These are phyloP conservation scores for Syzygium malaccense DNA, from an alignment of 441 rosid species.

Conservation along the genomic window DNA sequence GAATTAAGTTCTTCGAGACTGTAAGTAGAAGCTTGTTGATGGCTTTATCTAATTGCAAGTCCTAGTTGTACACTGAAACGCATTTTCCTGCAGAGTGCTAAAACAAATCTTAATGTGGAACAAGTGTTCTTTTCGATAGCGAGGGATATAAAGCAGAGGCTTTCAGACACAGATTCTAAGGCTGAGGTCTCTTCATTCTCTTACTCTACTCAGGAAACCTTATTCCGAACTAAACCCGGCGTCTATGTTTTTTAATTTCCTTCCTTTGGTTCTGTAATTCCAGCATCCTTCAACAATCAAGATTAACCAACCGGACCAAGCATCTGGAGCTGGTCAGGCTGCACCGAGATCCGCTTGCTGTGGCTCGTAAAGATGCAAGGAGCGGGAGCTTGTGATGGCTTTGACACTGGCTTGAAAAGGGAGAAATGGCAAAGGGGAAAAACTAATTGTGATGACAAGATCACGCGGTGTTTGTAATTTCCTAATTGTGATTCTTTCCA, in stretches of 20 bases:
- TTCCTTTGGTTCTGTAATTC: constrained; percentile 6
- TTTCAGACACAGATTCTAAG: constrained; percentile 52
- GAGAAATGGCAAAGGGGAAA: not conserved
- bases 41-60: not conserved
- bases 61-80: not conserved
- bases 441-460: constrained; percentile 16
- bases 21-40: constrained; percentile 26
- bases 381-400: not conserved
- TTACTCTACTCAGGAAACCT: not conserved
- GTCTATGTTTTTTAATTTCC: not conserved
- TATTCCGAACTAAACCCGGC: not conserved
- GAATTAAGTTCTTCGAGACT: constrained; percentile 78
- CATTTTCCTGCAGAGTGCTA: constrained; percentile 54
- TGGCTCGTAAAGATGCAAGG: constrained; percentile 17
- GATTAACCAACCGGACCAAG: constrained; percentile 41
- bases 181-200: constrained; percentile 39
- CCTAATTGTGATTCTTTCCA: constrained; percentile 26
- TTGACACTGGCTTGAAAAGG: not conserved
- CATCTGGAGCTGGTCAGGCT: constrained; percentile 38
- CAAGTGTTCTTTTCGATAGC: constrained; percentile 79
- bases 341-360: constrained; percentile 51
- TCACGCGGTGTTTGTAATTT: constrained; percentile 22
- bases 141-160: constrained; percentile 74
- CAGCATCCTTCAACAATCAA: constrained; percentile 42
- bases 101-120: constrained; percentile 69